Base-by-base conservation (phyloP, 2,329 filamentous ascomycete species). In the Penicillium olsonii region DNA sequence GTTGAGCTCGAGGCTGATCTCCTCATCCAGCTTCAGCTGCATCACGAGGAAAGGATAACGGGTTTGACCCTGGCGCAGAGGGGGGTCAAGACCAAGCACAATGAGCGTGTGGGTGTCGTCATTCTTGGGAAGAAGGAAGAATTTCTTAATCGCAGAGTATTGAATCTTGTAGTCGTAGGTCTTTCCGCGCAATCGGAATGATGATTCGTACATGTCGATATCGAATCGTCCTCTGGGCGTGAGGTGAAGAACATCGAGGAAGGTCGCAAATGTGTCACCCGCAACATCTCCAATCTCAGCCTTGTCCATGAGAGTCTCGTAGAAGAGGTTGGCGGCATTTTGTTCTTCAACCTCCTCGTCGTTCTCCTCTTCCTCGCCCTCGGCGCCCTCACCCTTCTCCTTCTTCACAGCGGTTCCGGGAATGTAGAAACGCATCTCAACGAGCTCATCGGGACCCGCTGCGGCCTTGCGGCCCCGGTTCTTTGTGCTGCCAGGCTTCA, bases 121-220 rank as follows among this genome's bases (percentile, higher is more conserved):
- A n/a, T 94, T 94, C 76, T 99, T 99, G 40, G 94, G 94, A 5
- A 99, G 84, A 24, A 97, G 83, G 85, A 99, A 96, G 70, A 97
- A 97, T 72, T 97, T 97, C 80, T 99, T 99, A 75, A 97, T 91
- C 42, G 87, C 85, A 50, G 96, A 90, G 74, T 96, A 99, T 71
- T 96, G 91, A 59, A 99, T 97, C 82, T 99, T 99, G 84, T 99
- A 99, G 77, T 99, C 95, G 78, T 99, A 99, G 19, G 94, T 99
- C 77, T 99, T 99, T 66, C 94, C 94, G 59, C 94, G 92, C 54
- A 99, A 82, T 55, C 94, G 88, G 82, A 99, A 97, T 2, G 94
- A 97, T 14, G 85, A 87, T 73, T 97, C 94, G 81, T 99, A 99
- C 88, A 99, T 96, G 72, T 99, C 94, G 75, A 99, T 96, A 71